Conservation (phyloP, 495 filamentous ascomycete genomes). For the Evernia prunastri region DNA sequence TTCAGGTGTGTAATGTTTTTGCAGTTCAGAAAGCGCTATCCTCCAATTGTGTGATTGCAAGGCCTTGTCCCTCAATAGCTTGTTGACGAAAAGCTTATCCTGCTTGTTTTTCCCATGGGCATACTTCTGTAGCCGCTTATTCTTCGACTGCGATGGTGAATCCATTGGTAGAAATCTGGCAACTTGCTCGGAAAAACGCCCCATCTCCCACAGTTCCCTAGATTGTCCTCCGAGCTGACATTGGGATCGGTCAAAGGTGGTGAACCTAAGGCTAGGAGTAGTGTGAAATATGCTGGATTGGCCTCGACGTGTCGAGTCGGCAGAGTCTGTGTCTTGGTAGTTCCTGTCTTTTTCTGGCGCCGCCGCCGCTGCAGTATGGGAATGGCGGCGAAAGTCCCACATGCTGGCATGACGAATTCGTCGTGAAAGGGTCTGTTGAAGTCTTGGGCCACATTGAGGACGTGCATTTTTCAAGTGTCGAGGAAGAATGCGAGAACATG, state of each 20-base stretch:
- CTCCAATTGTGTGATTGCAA: conserved; percentile 22
- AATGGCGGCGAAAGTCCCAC: neutral
- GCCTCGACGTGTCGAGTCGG: neutral
- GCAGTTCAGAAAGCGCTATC: conserved; percentile 13
- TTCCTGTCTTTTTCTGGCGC: neutral
- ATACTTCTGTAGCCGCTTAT: neutral
- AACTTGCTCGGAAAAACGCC: neutral
- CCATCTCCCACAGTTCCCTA: neutral
- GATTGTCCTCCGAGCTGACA: neutral
- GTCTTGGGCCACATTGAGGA: neutral
- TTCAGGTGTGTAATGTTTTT: conserved; percentile 1
- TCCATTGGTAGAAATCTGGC: neutral
- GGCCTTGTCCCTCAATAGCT: conserved; percentile 18
- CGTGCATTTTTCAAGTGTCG: neutral
- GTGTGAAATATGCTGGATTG: neutral
- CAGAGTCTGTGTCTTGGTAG: neutral
- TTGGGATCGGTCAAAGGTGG: neutral
- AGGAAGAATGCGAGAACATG: neutral
- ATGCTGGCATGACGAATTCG: neutral
- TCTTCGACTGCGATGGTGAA: neutral
- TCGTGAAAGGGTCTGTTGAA: neutral
- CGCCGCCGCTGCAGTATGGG: neutral
- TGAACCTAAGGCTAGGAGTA: neutral
- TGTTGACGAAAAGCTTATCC: conserved; percentile 21
- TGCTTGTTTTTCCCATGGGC: conserved; percentile 4